These are phyloP conservation scores for Dianthus caryophyllus DNA, from an alignment of 148 eudicot genomes.

Conservation along the genomic window DNA sequence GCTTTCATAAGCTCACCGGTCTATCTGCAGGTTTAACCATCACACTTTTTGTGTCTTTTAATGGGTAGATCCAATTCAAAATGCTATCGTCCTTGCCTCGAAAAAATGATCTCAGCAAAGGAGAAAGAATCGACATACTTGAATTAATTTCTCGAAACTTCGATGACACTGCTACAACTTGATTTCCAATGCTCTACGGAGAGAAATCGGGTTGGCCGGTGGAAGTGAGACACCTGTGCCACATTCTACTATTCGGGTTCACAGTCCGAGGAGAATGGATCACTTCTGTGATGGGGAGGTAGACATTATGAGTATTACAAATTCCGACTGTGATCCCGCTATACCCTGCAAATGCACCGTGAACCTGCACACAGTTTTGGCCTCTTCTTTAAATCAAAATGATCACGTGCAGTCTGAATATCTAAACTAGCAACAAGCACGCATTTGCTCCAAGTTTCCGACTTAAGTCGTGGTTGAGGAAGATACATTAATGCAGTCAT, in stretches of 20 bases:
- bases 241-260: constrained; percentile 46
- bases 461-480: background rate
- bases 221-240: constrained; percentile 54
- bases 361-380: constrained; percentile 32
- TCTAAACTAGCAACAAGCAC: background rate
- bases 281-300: constrained; percentile 48
- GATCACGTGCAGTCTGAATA: too few relatives aligned
- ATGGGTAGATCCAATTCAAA: too few relatives aligned
- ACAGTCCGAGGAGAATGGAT: constrained; percentile 37
- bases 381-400: background rate
- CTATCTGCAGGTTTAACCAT: background rate
- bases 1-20: background rate
- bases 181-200: constrained; percentile 22
- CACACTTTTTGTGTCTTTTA: background rate
- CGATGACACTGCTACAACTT: background rate
- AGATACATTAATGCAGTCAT: background rate
- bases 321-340: constrained; percentile 53
- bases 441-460: background rate
- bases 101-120: background rate
- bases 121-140: background rate
- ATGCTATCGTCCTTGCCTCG: too few relatives aligned
- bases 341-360: constrained; percentile 53
- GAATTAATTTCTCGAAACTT: background rate
- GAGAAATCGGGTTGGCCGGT: constrained; percentile 54
- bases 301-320: constrained; percentile 44